Evolutionary conservation across 2,329 filamentous ascomycete species (phyloP).

Genomic region (Talaromyces sp.): DNA sequence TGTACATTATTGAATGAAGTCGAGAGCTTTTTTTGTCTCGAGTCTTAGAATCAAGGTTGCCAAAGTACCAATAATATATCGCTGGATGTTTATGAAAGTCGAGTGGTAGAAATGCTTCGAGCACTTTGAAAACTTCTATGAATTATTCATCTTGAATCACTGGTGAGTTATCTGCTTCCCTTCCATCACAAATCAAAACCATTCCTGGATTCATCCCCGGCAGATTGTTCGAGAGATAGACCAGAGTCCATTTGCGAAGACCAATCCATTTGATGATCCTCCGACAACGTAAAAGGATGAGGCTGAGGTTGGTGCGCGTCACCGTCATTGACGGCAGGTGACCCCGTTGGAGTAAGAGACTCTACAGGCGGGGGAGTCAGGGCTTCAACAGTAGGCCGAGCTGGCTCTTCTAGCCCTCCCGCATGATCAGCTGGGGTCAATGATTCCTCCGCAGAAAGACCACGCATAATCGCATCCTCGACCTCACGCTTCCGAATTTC

Average conservation of each 20-base stretch:
- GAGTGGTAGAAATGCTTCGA: background rate
- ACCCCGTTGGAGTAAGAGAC: conserved; percentile 51
- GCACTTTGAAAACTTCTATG: background rate
- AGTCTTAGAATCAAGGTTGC: background rate
- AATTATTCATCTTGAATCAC: background rate
- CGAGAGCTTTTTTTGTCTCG: background rate
- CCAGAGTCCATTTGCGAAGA: conserved; percentile 30
- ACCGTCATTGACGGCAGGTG: conserved; percentile 30
- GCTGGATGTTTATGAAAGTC: background rate
- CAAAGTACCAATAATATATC: background rate
- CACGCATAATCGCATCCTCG: conserved; percentile 85
- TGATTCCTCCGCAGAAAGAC: conserved; percentile 62
- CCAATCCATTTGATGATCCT: conserved; percentile 20
- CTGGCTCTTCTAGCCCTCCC: conserved; percentile 24
- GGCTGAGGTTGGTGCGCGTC: conserved; percentile 6
- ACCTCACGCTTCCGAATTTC: conserved; percentile 84
- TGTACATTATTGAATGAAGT: conserved; percentile 1
- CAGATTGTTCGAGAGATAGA: conserved; percentile 21
- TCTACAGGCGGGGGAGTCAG: conserved; percentile 75
- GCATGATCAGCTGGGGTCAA: conserved; percentile 43
- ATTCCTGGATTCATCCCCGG: conserved; percentile 26
- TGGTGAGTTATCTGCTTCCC: background rate
- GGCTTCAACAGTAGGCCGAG: conserved; percentile 75
- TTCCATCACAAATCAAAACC: conserved; percentile 27
- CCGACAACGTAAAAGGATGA: conserved; percentile 16